Evolutionary conservation across 2,329 filamentous ascomycete genomes (phyloP).

Genomic region (Dothistroma septosporum): DNA sequence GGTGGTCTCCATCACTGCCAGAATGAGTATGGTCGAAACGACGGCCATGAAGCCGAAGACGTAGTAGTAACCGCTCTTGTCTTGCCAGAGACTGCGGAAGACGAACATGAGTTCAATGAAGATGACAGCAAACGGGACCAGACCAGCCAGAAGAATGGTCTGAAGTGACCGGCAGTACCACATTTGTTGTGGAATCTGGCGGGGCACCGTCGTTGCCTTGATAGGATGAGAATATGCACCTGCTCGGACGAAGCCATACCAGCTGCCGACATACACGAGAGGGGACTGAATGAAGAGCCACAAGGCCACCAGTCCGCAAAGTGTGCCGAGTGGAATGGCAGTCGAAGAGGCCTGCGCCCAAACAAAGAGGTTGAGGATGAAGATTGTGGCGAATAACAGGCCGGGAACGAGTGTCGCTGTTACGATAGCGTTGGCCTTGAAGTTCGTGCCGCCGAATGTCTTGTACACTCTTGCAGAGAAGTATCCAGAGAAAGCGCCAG

Average conservation of each 20-base stretch:
- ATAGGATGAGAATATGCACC: constrained; percentile 76
- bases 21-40: constrained; percentile 65
- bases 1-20: constrained; percentile 78
- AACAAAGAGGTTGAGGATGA: constrained; percentile 81
- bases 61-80: constrained; percentile 89
- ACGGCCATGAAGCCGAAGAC: constrained; percentile 81
- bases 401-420: constrained; percentile 78
- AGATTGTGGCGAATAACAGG: constrained; percentile 67
- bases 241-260: constrained; percentile 66
- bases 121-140: constrained; percentile 80
- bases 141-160: constrained; percentile 65
- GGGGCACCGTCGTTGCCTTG: constrained; percentile 65
- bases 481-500: constrained; percentile 80
- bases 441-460: constrained; percentile 72
- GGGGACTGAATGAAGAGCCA: constrained; percentile 86
- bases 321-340: constrained; percentile 75
- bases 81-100: constrained; percentile 83
- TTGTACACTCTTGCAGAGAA: constrained; percentile 79
- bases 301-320: constrained; percentile 66
- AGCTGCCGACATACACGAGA: constrained; percentile 75
- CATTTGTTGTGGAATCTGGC: constrained; percentile 68
- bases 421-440: constrained; percentile 67
- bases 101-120: constrained; percentile 85
- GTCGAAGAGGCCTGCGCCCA: constrained; percentile 88
- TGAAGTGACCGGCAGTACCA: constrained; percentile 69